Evolutionary conservation across 257 asterid genomes (phyloP), one percentile per base, ranked within the genome.

Genomic region (Solanum gandarillasii): DNA sequence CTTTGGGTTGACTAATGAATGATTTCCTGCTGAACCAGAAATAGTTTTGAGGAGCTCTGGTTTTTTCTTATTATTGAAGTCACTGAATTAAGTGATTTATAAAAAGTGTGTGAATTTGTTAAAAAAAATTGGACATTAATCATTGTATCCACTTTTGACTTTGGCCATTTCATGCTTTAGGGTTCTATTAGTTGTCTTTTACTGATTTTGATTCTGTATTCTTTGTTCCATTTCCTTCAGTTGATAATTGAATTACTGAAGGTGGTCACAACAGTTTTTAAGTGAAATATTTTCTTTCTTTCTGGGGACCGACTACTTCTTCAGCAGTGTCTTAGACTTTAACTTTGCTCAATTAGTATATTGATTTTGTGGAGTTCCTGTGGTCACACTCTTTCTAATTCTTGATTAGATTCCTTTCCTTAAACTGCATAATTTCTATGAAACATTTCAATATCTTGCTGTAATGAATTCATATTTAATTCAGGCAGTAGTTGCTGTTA

Each of bases 401-500:
- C 9, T 81, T 25, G 39, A 46, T 81, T 81, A 29, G 38, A 81
- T 81, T 81, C 68, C 10, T 81, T 43, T 32, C 39, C 16, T 86
- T 12, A 2, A 78, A 74, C 14, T 76, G 27, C 68, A 20, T 23
- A 18, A 12, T 32, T 11, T n/a, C 39, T 58, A n/a, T 86, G 70
- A n/a, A 36, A 23, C 41, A 31, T 78, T 67, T 35, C 58, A 85
- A 27, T 72, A 25, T 29, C 83, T 68, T 70, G n/a, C 83, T 29
- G 46, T 81, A 46, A 73, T 73, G 87, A 34, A 25, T 70, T 82
- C 16, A 41, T 62, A 41, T 86, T 81, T 25, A 89, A 74, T 94
- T 90, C 94, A 95, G 99, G 96, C 89, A 70, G 88, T 86, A 74
- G 90, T 88, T 91, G 93, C 92, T 91, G 92, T 90, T 74, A 90